Evolutionary conservation across 768 basidiomycete species (phyloP).

Genomic region (Podaxis pistillaris): DNA sequence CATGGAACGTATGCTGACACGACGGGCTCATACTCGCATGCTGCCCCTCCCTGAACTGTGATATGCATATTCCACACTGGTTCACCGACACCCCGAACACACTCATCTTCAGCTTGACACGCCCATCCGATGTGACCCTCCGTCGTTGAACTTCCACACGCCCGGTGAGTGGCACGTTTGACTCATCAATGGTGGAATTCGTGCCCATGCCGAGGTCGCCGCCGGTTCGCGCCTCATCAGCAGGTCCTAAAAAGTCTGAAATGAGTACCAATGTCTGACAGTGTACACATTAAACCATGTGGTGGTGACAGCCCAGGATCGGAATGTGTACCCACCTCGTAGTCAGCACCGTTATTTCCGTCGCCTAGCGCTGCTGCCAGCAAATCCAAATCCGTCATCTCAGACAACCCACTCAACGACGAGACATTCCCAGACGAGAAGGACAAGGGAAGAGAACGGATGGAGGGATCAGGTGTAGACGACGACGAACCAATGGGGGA

Average conservation of each 20-base stretch:
- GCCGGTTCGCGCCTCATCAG: constrained; percentile 12
- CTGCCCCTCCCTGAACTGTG: constrained; percentile 63
- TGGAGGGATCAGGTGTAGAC: constrained; percentile 9
- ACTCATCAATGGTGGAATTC: constrained; percentile 13
- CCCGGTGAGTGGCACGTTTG: constrained; percentile 36
- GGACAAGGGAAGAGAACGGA: constrained; percentile 18
- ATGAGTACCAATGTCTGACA: constrained; percentile 14
- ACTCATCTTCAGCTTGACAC: constrained; percentile 67
- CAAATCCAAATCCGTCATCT: constrained; percentile 9
- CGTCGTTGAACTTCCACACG: constrained; percentile 56
- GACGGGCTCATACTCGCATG: constrained; percentile 50
- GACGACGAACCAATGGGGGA: constrained; percentile 2
- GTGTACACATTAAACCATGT: constrained; percentile 5
- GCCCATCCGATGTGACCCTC: constrained; percentile 60
- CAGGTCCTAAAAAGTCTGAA: constrained; percentile 15
- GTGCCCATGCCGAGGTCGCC: constrained; percentile 1
- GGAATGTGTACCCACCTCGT: constrained; percentile 10
- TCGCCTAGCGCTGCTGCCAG: background rate
- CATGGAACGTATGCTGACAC: constrained; percentile 70
- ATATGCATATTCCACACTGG: constrained; percentile 72
- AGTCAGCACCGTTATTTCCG: background rate
- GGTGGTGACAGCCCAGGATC: background rate
- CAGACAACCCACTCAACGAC: constrained; percentile 8
- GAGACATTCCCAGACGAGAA: constrained; percentile 12
- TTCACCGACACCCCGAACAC: constrained; percentile 63